These are phyloP conservation scores for Silene latifolia DNA, from an alignment of 148 eudicot genomes.

Conservation along the genomic window DNA sequence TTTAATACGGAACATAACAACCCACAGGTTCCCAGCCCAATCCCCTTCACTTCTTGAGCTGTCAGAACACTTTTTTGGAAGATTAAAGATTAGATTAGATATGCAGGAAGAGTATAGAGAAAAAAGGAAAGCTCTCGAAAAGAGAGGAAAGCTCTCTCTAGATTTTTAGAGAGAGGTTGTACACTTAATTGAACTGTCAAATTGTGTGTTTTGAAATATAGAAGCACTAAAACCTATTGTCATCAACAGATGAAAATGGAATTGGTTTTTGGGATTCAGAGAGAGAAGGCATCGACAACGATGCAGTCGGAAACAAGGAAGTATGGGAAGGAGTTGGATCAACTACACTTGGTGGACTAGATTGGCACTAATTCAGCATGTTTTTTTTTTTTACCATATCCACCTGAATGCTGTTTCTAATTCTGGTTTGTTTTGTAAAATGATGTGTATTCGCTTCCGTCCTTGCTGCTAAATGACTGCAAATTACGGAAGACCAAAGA, in stretches of 20 bases:
- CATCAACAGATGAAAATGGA: slow-evolving; percentile 73
- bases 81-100: too few relatives aligned
- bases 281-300: slow-evolving; percentile 83
- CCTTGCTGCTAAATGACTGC: not conserved
- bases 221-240: slow-evolving; percentile 3
- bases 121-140: too few relatives aligned
- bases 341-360: slow-evolving; percentile 72
- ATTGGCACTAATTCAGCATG: slow-evolving; percentile 48
- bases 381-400: not conserved
- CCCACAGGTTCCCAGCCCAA: too few relatives aligned
- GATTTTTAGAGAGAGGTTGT: too few relatives aligned
- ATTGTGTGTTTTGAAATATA: too few relatives aligned
- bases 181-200: too few relatives aligned
- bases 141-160: too few relatives aligned
- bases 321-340: slow-evolving; percentile 90
- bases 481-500: not conserved
- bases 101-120: too few relatives aligned
- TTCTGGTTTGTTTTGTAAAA: not conserved
- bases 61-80: too few relatives aligned
- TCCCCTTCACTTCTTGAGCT: too few relatives aligned
- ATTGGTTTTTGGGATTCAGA: slow-evolving; percentile 85
- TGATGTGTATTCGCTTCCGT: not conserved
- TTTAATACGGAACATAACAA: too few relatives aligned
- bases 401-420: not conserved
- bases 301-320: slow-evolving; percentile 75